These are phyloP conservation scores for Reutealis trisperma DNA, from an alignment of 345 rosid species.

Conservation along the genomic window DNA sequence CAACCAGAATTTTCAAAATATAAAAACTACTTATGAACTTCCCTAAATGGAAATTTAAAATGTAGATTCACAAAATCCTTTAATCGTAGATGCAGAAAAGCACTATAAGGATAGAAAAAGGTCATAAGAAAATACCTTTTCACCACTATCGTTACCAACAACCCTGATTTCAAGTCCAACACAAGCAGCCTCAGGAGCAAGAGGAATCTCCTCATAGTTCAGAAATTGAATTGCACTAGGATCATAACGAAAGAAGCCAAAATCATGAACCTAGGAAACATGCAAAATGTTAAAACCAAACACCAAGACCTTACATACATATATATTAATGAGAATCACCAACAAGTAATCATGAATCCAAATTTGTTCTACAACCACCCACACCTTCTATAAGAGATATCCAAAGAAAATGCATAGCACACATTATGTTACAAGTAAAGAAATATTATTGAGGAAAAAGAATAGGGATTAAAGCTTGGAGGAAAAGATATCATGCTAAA, in stretches of 20 bases:
- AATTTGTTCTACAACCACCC: not conserved
- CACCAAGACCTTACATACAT: not conserved
- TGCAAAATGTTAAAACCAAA: constrained; percentile 12
- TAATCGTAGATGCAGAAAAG: not conserved
- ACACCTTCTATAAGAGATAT: not conserved
- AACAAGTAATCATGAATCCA: not conserved
- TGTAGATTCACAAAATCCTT: not conserved
- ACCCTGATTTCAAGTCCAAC: constrained; percentile 97
- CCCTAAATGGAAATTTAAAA: not conserved
- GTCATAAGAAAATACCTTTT: constrained; percentile 58
- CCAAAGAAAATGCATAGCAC: not conserved
- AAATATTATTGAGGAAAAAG: not conserved
- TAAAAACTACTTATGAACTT: not conserved
- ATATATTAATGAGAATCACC: not conserved
- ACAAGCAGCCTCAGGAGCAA: constrained; percentile 89
- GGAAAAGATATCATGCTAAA: not conserved
- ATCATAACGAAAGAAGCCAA: constrained; percentile 91
- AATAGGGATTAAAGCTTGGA: not conserved
- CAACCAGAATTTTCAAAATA: not conserved
- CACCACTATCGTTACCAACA: constrained; percentile 97
- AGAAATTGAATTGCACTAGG: constrained; percentile 73
- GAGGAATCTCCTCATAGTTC: constrained; percentile 92
- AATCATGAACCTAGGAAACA: constrained; percentile 81
- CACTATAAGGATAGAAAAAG: not conserved
- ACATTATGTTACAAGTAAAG: not conserved